Conservation (phyloP, 331 rosid species). For the Acacia concinna region DNA sequence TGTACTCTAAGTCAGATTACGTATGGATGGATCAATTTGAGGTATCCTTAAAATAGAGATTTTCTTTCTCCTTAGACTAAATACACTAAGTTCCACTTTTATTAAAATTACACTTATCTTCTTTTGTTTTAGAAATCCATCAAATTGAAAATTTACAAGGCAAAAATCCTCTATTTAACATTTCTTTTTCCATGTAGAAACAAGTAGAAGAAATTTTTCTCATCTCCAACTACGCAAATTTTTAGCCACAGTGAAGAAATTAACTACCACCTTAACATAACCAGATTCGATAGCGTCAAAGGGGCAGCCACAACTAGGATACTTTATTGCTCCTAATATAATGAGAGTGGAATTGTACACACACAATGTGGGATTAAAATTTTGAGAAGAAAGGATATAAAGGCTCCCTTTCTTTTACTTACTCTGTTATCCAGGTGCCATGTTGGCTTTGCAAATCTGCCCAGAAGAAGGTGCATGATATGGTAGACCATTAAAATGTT, state of each 20-base stretch:
- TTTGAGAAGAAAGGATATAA: not conserved
- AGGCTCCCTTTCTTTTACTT: slow-evolving; percentile 38
- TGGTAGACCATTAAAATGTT: slow-evolving; percentile 1
- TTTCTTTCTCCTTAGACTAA: too few relatives aligned
- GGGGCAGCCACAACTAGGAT: slow-evolving; percentile 62
- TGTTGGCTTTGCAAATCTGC: slow-evolving; percentile 70
- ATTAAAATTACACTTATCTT: too few relatives aligned
- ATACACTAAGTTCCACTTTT: too few relatives aligned
- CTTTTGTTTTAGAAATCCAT: too few relatives aligned
- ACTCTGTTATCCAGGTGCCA: slow-evolving; percentile 90
- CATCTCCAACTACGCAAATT: not conserved
- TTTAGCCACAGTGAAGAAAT: slow-evolving; percentile 5
- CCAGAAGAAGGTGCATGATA: slow-evolving; percentile 55
- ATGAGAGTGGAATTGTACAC: not conserved
- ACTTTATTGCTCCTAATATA: slow-evolving; percentile 60
- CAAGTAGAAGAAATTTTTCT: slow-evolving; percentile 14
- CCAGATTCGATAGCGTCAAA: slow-evolving; percentile 75
- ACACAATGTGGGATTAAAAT: not conserved
- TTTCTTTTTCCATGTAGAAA: not conserved
- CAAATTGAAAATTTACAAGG: not conserved
- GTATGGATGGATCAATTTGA: too few relatives aligned
- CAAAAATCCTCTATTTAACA: not conserved
- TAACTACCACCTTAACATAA: slow-evolving; percentile 60
- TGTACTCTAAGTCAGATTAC: too few relatives aligned
- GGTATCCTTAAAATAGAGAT: too few relatives aligned